Base-by-base conservation (phyloP, 805 yeast genomes). In the Starmerella tilneyi region DNA sequence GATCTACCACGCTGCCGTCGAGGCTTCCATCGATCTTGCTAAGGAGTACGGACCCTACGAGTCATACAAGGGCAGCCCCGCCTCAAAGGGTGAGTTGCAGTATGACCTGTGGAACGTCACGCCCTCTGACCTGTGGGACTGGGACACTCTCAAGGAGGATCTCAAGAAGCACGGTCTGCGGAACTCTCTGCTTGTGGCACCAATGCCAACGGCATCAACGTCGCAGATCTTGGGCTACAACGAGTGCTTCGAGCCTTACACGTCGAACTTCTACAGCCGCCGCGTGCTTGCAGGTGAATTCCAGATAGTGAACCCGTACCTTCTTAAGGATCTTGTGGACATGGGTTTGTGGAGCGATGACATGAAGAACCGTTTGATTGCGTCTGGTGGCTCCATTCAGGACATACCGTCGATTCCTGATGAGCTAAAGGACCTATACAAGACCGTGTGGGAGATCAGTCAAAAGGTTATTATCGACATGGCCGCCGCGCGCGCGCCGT, bases 121-220 rank as follows among this genome's bases (percentile, higher is more conserved):
- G 47, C 96, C 97, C 23, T 65, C 82, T n/a, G 75, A 72, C 27
- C 68, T 84, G 50, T 88, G 86, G 76, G 94, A 89, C 56, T 89
- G 97, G 97, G 82, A 75, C 52, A 51, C 63, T 6, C 63, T 85
- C 56, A 85, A 81, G 64, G 67, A 65, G 9, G 66, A 75, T 32
- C 70, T 89, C 49, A 65, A 66, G 42, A 63, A 66, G 50, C 64
- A 76, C 57, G 97, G 97, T 39, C 57, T 89, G 33, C 71, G 96
- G 59, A 89, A 89, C 68, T 89, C 96, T 4, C 66, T 89, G 46
- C 50, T 57, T 2, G 56, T 55, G 13, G 96, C 94, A 2, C 92
- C 96, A 43, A 89, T 89, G 97, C 97, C 97, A 35, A 89, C 97
- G 15, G 97, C 97, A 2, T 85, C 96, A 1, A 89, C 97, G 2